Percentiles rank a stretch among this genome's conserved stretches.
phyloP scores from a whole-genome alignment of 2,329 filamentous ascomycete genomes.

The Mariannaea sp. region DNA sequence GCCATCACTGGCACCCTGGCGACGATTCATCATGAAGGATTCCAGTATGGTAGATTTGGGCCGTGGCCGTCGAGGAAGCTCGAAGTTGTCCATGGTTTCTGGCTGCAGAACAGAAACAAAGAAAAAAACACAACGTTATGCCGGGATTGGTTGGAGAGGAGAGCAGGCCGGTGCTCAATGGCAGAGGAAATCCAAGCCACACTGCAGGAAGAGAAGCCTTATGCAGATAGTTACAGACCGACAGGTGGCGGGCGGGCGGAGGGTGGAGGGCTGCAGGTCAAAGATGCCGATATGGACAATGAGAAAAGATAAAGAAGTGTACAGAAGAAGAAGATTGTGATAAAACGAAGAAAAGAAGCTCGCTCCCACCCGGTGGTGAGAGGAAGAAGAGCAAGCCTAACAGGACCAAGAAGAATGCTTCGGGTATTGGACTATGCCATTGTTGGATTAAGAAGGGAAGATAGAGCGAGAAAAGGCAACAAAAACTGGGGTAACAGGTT shows the following conservation, averaged over 20 bases:
- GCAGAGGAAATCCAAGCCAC: constrained; percentile 9
- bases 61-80: constrained; percentile 44
- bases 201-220: constrained; percentile 14
- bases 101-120: constrained; percentile 2
- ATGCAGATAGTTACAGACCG: not conserved
- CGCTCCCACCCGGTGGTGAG: constrained; percentile 19
- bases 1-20: constrained; percentile 52
- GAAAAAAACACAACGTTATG: constrained; percentile 5
- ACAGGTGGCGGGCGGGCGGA: not conserved
- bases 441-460: constrained; percentile 23
- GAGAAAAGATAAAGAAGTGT: not conserved
- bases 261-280: not conserved
- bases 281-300: not conserved
- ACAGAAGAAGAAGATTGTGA: constrained; percentile 4
- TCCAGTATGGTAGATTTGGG: constrained; percentile 56
- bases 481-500: constrained; percentile 30
- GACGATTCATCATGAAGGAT: constrained; percentile 56
- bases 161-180: constrained; percentile 4
- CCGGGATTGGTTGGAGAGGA: constrained; percentile 18
- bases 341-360: constrained; percentile 9
- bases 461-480: constrained; percentile 17
- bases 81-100: constrained; percentile 22
- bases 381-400: constrained; percentile 20
- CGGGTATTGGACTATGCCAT: constrained; percentile 32
- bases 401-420: constrained; percentile 22